Evolutionary conservation across 2,329 filamentous ascomycete species (phyloP).

Genomic region (Ilyonectria robusta): DNA sequence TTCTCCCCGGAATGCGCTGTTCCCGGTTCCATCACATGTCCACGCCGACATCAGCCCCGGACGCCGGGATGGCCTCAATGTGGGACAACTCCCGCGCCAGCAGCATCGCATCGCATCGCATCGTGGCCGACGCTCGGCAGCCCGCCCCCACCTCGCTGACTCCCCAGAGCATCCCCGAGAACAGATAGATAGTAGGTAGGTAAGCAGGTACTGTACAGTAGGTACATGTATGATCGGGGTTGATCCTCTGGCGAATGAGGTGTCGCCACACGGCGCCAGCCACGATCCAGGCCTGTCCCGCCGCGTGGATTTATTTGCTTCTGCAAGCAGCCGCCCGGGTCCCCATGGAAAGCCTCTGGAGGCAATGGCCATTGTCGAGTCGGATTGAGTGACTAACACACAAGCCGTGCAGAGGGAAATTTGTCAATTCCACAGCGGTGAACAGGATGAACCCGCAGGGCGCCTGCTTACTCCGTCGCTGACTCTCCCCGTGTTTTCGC

Average conservation of each 20-base stretch:
- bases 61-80: conserved; percentile 36
- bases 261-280: conserved; percentile 45
- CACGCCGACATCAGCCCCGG: conserved; percentile 26
- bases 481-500: neutral
- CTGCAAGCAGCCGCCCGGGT: conserved; percentile 29
- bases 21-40: conserved; percentile 11
- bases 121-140: conserved; percentile 38
- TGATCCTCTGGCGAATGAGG: conserved; percentile 41
- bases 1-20: conserved; percentile 1
- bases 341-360: conserved; percentile 13
- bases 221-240: conserved; percentile 23
- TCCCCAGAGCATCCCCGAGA: conserved; percentile 20
- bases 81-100: conserved; percentile 3
- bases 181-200: too few species aligned
- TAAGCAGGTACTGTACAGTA: too few species aligned
- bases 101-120: conserved; percentile 26
- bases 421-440: conserved; percentile 20
- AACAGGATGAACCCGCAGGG: conserved; percentile 25
- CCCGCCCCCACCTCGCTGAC: conserved; percentile 20
- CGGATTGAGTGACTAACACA: conserved; percentile 11
- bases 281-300: conserved; percentile 30
- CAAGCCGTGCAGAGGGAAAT: neutral
- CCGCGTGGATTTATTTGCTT: conserved; percentile 24
- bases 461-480: neutral
- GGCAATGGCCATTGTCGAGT: conserved; percentile 21